Percentiles rank a stretch among this genome's conserved stretches.
Conservation (phyloP, 176 grass and related monocot genomes). For the Carex cristatella region DNA sequence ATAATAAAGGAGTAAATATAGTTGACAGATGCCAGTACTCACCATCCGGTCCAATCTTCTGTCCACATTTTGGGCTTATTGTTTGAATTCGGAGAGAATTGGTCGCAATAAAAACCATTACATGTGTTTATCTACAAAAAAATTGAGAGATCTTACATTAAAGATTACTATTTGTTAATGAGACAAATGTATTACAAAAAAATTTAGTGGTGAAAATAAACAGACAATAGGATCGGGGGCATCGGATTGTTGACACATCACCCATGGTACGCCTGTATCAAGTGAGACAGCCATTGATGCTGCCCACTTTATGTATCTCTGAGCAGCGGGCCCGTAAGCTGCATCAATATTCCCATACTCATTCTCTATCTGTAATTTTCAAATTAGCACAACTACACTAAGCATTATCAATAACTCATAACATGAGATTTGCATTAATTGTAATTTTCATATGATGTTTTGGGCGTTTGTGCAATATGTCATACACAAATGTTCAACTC, state of each 20-base stretch:
- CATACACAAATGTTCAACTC: background rate
- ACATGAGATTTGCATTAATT: background rate
- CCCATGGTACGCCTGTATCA: slow-evolving; percentile 94
- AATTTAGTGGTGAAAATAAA: background rate
- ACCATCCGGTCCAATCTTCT: slow-evolving; percentile 91
- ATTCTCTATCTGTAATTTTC: slow-evolving; percentile 53
- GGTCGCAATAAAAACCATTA: slow-evolving; percentile 98
- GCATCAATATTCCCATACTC: slow-evolving; percentile 88
- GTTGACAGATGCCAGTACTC: background rate
- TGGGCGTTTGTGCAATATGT: background rate
- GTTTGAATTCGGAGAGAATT: slow-evolving; percentile 70
- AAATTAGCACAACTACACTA: background rate
- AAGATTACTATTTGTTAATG: background rate
- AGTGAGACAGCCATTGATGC: slow-evolving; percentile 89
- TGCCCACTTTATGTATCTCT: slow-evolving; percentile 79
- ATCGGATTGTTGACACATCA: slow-evolving; percentile 96
- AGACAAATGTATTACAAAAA: background rate
- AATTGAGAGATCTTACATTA: background rate
- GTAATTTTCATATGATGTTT: background rate
- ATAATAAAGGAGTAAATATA: background rate
- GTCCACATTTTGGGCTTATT: slow-evolving; percentile 94
- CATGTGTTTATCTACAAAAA: slow-evolving; percentile 90
- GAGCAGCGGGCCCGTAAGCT: slow-evolving; percentile 46
- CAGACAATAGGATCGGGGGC: slow-evolving; percentile 75
- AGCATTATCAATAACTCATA: background rate